These are phyloP conservation scores for Stereocaulon alpinum DNA, from an alignment of 495 filamentous ascomycete species.

Conservation along the genomic window DNA sequence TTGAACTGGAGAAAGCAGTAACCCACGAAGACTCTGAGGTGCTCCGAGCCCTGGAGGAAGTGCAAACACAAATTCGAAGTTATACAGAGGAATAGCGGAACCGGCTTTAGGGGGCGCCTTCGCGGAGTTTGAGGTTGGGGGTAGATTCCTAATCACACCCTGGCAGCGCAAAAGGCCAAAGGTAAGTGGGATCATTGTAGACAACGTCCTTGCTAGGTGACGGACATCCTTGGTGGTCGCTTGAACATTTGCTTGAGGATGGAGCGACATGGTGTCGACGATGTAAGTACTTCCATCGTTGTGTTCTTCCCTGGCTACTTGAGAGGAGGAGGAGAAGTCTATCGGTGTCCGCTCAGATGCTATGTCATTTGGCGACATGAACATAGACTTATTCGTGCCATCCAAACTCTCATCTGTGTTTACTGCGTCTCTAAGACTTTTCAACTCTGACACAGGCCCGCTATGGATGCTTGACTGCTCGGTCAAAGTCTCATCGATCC, in stretches of 20 bases:
- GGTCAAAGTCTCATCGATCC: constrained; percentile 16
- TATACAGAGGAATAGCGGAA: not conserved
- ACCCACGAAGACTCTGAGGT: constrained; percentile 24
- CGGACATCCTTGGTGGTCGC: constrained; percentile 28
- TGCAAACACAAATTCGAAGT: constrained; percentile 10
- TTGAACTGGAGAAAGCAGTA: constrained; percentile 9
- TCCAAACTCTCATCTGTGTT: not conserved
- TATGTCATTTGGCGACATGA: constrained; percentile 19
- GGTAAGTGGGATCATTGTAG: constrained; percentile 27
- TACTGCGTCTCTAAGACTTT: constrained; percentile 11
- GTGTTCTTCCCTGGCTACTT: constrained; percentile 8
- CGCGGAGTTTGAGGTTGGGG: not conserved
- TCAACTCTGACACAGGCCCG: constrained; percentile 7
- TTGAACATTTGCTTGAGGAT: constrained; percentile 12
- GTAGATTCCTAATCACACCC: constrained; percentile 22
- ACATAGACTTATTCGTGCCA: constrained; percentile 12
- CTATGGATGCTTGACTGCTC: constrained; percentile 1
- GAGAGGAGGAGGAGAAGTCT: constrained; percentile 14
- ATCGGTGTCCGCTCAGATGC: constrained; percentile 6
- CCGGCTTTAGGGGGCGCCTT: not conserved
- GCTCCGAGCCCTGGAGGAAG: constrained; percentile 2
- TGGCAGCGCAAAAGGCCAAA: constrained; percentile 43
- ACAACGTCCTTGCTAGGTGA: constrained; percentile 33
- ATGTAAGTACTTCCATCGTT: constrained; percentile 2
- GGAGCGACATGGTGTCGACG: constrained; percentile 14